Evolutionary conservation across 345 rosid species (phyloP), one percentile per base, ranked within the genome.

Genomic region (Eucalyptus melliodora): DNA sequence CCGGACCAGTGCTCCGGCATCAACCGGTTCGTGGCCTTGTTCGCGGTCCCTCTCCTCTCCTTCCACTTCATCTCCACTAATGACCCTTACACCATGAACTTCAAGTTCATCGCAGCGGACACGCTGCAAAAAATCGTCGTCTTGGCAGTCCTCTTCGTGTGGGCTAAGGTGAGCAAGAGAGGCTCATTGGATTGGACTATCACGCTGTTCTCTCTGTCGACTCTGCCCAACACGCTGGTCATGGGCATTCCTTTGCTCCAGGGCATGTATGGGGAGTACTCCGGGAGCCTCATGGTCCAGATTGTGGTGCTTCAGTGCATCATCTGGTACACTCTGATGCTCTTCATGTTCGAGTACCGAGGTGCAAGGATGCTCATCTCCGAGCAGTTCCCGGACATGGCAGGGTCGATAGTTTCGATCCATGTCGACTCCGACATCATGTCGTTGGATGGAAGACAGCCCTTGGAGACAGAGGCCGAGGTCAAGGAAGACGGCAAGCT

Each of bases 1-100:
- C 99, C 99, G 5, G 99, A 96, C 49, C 99, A 98, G 90, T 98
- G 99, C 91, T 97, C 99, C 47, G 99, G 99, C 82, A 98, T 98
- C 93, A 98, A 98, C 92, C 99, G 99, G 16, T 97, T 98, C 89
- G 99, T 98, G 37, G 99, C 99, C 55, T 96, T 98, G 34, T 98
- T 98, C 92, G 99, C 99, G 40, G 99, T 98, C 26, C 99, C 99
- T 24, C 97, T 98, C 34, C 97, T 98, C 88, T 98, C 99, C 83
- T 97, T 98, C 94, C 99, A 98, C 88, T 97, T 96, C 92, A 96
- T 96, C 86, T 91, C 98, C 51, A 50, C 92, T 65, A 96, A 96
- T 89, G 37, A 96, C 77, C 98, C 98, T 24, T 96, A 94, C 88
- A 5, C 90, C 11, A 96, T 96, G 98, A 96, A 96, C 94, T 89